Evolutionary conservation across 352 stramenopile species (phyloP).

Genomic region (Phytophthora pinifolia): DNA sequence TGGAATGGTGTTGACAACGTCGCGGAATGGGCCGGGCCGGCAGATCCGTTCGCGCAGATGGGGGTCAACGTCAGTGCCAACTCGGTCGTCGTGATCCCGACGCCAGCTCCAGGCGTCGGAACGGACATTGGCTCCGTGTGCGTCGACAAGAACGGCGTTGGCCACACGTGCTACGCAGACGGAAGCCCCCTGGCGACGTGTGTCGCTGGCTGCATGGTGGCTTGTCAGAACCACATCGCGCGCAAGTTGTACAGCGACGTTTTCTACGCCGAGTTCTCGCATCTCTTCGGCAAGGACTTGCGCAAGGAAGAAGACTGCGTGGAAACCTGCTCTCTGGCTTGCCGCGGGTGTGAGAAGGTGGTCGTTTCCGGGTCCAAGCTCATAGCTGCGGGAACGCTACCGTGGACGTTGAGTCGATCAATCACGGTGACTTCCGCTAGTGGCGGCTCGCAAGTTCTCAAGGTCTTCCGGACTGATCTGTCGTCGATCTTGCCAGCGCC

Average conservation of each 20-base stretch:
- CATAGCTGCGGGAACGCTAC: slow-evolving; percentile 32
- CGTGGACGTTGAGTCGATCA: slow-evolving; percentile 47
- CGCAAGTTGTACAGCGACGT: slow-evolving; percentile 42
- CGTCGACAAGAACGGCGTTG: slow-evolving; percentile 54
- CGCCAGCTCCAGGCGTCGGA: slow-evolving; percentile 15
- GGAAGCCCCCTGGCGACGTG: slow-evolving; percentile 41
- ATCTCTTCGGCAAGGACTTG: slow-evolving; percentile 75
- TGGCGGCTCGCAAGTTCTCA: slow-evolving; percentile 21
- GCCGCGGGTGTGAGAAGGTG: slow-evolving; percentile 66
- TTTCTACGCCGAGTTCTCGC: slow-evolving; percentile 51
- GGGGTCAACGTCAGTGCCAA: slow-evolving; percentile 48
- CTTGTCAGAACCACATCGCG: slow-evolving; percentile 47
- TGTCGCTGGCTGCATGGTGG: slow-evolving; percentile 56
- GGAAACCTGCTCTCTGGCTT: slow-evolving; percentile 57
- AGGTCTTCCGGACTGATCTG: slow-evolving; percentile 54
- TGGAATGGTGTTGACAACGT: slow-evolving; percentile 70
- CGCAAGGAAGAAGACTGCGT: slow-evolving; percentile 72
- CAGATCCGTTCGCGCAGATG: slow-evolving; percentile 65
- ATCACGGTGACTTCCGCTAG: slow-evolving; percentile 16
- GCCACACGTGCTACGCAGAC: slow-evolving; percentile 65
- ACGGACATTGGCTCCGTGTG: slow-evolving; percentile 53
- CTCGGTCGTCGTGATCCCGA: slow-evolving; percentile 31
- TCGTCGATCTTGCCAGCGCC: slow-evolving; percentile 39
- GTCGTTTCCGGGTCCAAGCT: slow-evolving; percentile 48
- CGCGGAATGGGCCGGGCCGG: slow-evolving; percentile 43